Base-by-base conservation (phyloP, 176 grass and related monocot genomes). In the Phoenix roebelenii region DNA sequence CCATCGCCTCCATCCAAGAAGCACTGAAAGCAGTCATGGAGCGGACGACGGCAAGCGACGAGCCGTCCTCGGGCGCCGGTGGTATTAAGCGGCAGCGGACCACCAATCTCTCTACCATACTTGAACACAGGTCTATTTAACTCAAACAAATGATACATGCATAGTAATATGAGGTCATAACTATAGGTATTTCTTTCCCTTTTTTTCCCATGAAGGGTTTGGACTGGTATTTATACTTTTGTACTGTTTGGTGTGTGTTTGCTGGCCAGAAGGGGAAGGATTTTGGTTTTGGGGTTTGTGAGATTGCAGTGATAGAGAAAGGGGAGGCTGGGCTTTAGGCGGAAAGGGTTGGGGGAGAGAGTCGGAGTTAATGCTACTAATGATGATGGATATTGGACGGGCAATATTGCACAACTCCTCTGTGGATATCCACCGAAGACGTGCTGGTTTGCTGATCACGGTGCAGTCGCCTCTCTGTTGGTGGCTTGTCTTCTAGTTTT, bases 41-140 rank as follows among this genome's bases (percentile, higher is more conserved):
- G 60, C 73, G 87, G 58, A 78, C 80, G 16, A 9, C 76, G 35
- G 35, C 35, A 44, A 44, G 35, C 35, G 35, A 44, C 10, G 35
- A 44, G 35, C 35, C 35, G 5, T 30, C 75, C 1, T 49, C 72
- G 3, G 76, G n/a, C n/a, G n/a, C 73, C 35, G 85, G 69, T 52
- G 83, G 82, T 22, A 86, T 85, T 65, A 99, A 99, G 85, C 79
- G 94, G 76, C 94, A 99, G 61, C 94, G 94, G 39, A 99, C 85
- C 12, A 71, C 88, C 1, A 86, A 73, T 75, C 71, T 90, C 16
- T 83, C 87, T 49, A 77, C 72, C 12, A 77, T 83, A 63, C 82
- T 99, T 22, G 88, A 99, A 48, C 89, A 99, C 82, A 83, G 88
- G 76, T 89, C 88, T 53, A 87, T 92, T 72, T 99, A 76, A 79